These are phyloP conservation scores for Fraxinus sp. DNA, from an alignment of 305 asterid genomes.

Conservation along the genomic window DNA sequence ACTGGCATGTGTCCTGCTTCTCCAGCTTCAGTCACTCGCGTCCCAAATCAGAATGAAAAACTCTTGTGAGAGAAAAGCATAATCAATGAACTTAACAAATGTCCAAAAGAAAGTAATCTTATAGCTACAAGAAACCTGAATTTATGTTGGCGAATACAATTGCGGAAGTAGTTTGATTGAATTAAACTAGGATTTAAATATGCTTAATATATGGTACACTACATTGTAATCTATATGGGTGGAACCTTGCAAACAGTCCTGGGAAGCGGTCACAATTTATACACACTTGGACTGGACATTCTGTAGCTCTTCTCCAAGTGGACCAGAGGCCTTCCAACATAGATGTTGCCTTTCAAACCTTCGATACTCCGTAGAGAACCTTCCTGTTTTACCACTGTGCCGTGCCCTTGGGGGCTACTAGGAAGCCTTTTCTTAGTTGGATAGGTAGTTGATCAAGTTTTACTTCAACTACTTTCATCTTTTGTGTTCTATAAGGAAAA, in stretches of 20 bases:
- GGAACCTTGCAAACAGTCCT: background rate
- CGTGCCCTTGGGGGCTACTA: background rate
- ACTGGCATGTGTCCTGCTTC: conserved; percentile 82
- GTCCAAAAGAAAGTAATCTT: conserved; percentile 9
- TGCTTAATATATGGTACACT: conserved; percentile 13
- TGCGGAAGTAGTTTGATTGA: conserved; percentile 4
- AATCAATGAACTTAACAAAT: background rate
- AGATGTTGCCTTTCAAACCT: too few relatives aligned
- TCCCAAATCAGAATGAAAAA: background rate
- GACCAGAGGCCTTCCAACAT: too few relatives aligned
- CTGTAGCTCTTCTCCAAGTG: too few relatives aligned
- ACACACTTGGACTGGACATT: too few relatives aligned
- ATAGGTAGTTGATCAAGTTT: conserved; percentile 10
- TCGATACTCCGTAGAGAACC: too few relatives aligned
- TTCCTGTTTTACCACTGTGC: too few relatives aligned
- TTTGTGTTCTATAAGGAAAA: background rate
- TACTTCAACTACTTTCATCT: background rate
- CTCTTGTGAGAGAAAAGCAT: background rate
- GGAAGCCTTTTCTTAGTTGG: conserved; percentile 25
- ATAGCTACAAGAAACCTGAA: conserved; percentile 25
- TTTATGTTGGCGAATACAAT: conserved; percentile 10
- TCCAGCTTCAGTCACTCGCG: conserved; percentile 54
- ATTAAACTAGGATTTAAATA: conserved; percentile 21
- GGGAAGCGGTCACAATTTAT: background rate
- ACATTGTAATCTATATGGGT: background rate